Evolutionary conservation across 2,329 filamentous ascomycete genomes (phyloP), one percentile per base, ranked within the genome.

Genomic region (Pleomassaria siparia): DNA sequence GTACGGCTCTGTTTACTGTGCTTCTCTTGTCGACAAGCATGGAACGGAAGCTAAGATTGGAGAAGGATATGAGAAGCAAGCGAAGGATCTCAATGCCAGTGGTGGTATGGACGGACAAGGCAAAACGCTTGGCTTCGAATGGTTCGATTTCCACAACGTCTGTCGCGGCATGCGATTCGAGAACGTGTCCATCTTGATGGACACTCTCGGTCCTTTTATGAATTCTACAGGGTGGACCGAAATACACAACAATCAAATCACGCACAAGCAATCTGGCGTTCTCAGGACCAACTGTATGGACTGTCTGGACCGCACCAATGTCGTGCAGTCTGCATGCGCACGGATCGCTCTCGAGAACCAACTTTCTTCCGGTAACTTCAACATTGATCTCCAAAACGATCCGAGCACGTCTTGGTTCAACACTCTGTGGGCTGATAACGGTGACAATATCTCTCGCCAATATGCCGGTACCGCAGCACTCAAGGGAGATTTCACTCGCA

Each of bases 221-320:
- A 83, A 87, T 35, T 75, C 78, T 4, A 83, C 87, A 37, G 86
- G 88, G 1, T 91, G 88, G 73, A 90, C 87, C 0, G 80, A 88
- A 11, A 67, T 80, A 12, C 71, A 77, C 8, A 64, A 74, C 24
- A 72, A 74, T 15, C 65, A 69, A 18, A 53, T 74, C 2, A 48
- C 71, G 16, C 69, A 72, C 26, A 69, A 66, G 39, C 91, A 96
- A 66, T 78, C 75, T 21, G 91, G 91, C 1, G 82, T 95, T 6
- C 69, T 97, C n/a, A 81, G 94, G 46, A 96, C 91, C 1, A 99
- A 99, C 64, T 99, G 94, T 70, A 97, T 99, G 94, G 94, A 99
- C 65, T 99, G 94, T 60, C 76, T 99, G 9, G 94, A 99, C 67
- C 84, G 94, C 18, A 99, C 94, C 2, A 97, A 97, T 58, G 91